Base-by-base conservation (phyloP, 768 basidiomycete species). In the Cytidiella melzeri region DNA sequence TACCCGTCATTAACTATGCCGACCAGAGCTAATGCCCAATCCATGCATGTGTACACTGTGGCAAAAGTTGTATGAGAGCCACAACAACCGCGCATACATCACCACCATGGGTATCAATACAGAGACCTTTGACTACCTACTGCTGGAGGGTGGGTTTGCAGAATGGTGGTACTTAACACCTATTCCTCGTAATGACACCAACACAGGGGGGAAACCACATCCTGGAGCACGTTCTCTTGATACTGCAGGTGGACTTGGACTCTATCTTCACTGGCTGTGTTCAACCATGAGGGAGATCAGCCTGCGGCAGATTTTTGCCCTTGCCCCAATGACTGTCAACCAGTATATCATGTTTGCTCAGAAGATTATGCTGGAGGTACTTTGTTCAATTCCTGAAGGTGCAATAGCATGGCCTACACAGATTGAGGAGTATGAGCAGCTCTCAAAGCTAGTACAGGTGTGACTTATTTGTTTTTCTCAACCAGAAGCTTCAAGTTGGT, bases 271-370 rank as follows among this genome's bases (percentile, higher is more conserved):
- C 45, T 73, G 61, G n/a, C 59, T 74, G 4, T 61, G 59, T 41
- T 73, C 72, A 0, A 65, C 67, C 1, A 73, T 73, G 65, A 58
- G 25, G 1, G 64, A 72, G 38, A 55, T 63, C 5, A 65, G 52
- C 37, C 57, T 74, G 2, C 64, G 65, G 39, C 66, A 70, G 36
- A 70, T 73, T 0, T 75, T 75, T 57, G 67, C 67, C 0, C 37
- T 73, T 11, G 67, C 69, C 26, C 68, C 71, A 5, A 30, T 67
- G 3, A 72, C 67, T 0, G 55, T 61, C 4, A 65, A 66, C 1
- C 48, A 60, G 0, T 74, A 73, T 43, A 56, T 73, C 50, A 47
- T 28, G 6, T 72, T 71, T 55, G 52, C 53, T 1, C 60, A 65
- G 0, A 3, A 45, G 0, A 63, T 74, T 21, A 61, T 73, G 3